These are phyloP conservation scores for Chaetomium olivaceum DNA, from an alignment of 2,329 filamentous ascomycete species.

Conservation along the genomic window DNA sequence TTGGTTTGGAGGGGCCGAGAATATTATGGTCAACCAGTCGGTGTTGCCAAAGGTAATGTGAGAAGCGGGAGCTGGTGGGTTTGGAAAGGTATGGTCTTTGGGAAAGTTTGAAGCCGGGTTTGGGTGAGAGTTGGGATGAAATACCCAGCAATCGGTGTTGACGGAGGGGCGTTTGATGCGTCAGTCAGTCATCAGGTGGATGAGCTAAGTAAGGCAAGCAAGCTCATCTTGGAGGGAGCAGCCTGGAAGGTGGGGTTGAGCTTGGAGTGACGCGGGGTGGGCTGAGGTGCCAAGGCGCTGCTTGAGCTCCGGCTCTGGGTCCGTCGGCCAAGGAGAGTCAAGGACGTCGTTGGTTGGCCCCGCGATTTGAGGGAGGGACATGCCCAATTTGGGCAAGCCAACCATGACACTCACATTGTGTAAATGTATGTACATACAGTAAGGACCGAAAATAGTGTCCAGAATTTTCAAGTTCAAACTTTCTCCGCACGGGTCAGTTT, in stretches of 20 bases:
- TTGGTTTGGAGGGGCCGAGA: not conserved
- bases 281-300: not conserved
- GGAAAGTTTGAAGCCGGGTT: not conserved
- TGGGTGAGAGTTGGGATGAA: not conserved
- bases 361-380: too few species aligned
- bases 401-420: too few species aligned
- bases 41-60: not conserved
- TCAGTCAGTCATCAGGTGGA: too few species aligned
- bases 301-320: not conserved
- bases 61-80: not conserved
- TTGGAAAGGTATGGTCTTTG: not conserved
- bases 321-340: too few species aligned
- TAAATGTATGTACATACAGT: too few species aligned
- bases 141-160: not conserved
- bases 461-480: too few species aligned
- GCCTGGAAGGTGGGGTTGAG: conserved; percentile 4
- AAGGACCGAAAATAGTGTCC: too few species aligned
- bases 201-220: not conserved
- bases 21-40: not conserved
- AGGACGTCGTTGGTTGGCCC: too few species aligned
- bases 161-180: not conserved
- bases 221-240: not conserved
- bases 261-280: conserved; percentile 2
- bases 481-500: too few species aligned
- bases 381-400: too few species aligned